Evolutionary conservation across 2,329 filamentous ascomycete species (phyloP), one percentile per base, ranked within the genome.

Genomic region (Chaetomiaceae sp.): DNA sequence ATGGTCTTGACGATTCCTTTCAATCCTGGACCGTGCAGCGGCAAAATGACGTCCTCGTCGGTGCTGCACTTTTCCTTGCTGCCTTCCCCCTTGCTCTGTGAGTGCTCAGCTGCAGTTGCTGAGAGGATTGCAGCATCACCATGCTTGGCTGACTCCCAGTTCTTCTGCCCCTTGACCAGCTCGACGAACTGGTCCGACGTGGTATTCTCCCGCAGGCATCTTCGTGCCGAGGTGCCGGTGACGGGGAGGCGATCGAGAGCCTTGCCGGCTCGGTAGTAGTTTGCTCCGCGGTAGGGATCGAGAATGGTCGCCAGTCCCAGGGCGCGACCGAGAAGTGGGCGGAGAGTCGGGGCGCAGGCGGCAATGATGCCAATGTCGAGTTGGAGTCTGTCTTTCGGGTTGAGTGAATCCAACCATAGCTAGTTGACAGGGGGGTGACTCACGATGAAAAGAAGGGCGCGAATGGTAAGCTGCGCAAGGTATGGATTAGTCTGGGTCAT

Each of bases 271-370:
- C 58, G 56, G 48, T 60, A 60, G 53, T 60, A 60, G 51, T 60
- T 59, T n/a, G 55, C 55, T 34, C 55, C 50, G 6, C 46, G 46
- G 49, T 59, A 54, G 33, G 48, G 49, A 51, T 56, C 50, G 33
- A 53, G 25, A n/a, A 45, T 40, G 39, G 62, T 41, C 14, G 45
- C 34, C 0, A 48, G 52, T 19, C 54, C 56, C 10, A 64, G 51
- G 27, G 54, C 48, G 4, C 54, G 55, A 23, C 58, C 59, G 33
- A 64, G 54, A 27, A 64, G 58, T 3, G 59, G 61, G 16, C 59
- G 55, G 10, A 64, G 62, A 23, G 59, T 61, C 2, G 62, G 60
- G 7, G 60, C 57, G 38, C 62, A 64, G 17, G 62, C 60, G 12
- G 39, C 45, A 38, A 48, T 48, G 30, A 48, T 48, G 8, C 62